A percentile compares a stretch with the other conserved stretches of the same genome.
Conservation (phyloP, 208 protist genomes). For the Porcisia hertigi region DNA sequence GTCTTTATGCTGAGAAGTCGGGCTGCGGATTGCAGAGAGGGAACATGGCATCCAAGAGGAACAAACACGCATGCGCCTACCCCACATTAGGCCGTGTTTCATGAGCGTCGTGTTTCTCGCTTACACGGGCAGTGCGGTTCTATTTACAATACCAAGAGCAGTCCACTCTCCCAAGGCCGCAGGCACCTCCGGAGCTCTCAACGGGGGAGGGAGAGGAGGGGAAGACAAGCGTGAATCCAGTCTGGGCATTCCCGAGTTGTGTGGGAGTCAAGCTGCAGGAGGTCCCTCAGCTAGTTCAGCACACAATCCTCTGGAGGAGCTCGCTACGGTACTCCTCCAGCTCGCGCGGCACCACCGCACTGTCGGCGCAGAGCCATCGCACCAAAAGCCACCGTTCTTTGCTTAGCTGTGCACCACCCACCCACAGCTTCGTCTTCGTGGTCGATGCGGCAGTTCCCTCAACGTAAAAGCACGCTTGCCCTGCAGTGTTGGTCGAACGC, state of each 20-base stretch:
- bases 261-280: neutral
- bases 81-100: neutral
- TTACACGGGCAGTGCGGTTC: neutral
- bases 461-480: conserved; percentile 31
- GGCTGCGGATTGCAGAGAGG: neutral
- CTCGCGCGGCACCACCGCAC: conserved; percentile 30
- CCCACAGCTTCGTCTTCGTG: conserved; percentile 34
- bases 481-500: conserved; percentile 19
- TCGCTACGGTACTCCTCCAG: conserved; percentile 47
- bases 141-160: neutral
- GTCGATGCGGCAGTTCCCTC: conserved; percentile 33
- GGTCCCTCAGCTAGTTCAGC: neutral
- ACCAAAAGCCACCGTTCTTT: conserved; percentile 44
- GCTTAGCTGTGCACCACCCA: conserved; percentile 37
- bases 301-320: conserved; percentile 27
- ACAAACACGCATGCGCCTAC: neutral
- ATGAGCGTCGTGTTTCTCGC: neutral
- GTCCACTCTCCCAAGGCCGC: neutral
- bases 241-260: neutral
- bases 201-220: neutral
- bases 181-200: neutral
- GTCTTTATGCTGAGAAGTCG: neutral
- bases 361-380: conserved; percentile 42
- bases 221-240: neutral
- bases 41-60: neutral